These are phyloP conservation scores for Metschnikowia amazonensis DNA, from an alignment of 805 yeast genomes.

Conservation along the genomic window DNA sequence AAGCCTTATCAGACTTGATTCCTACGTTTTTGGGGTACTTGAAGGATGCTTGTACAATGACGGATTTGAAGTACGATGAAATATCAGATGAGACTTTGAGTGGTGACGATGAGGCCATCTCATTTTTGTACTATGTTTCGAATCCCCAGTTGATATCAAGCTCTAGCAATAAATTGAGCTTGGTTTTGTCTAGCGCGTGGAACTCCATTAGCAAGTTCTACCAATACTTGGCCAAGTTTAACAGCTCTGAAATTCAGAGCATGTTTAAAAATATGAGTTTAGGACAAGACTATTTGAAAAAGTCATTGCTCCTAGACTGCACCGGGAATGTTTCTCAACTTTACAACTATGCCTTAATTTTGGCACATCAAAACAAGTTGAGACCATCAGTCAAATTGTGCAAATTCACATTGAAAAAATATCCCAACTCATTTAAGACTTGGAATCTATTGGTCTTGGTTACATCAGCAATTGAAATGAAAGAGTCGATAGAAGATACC, in stretches of 20 bases:
- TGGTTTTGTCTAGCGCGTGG: constrained; percentile 36
- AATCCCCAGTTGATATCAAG: constrained; percentile 29
- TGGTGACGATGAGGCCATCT: constrained; percentile 19
- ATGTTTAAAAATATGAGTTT: constrained; percentile 14
- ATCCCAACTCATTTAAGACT: constrained; percentile 54
- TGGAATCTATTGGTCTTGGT: constrained; percentile 67
- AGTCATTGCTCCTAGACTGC: constrained; percentile 34
- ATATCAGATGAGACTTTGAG: constrained; percentile 8
- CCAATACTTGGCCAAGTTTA: constrained; percentile 27
- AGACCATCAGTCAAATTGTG: constrained; percentile 43
- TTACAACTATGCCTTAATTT: constrained; percentile 44
- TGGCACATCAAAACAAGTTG: constrained; percentile 43
- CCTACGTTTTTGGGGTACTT: constrained; percentile 25
- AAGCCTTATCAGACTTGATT: constrained; percentile 17
- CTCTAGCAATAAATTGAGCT: background rate
- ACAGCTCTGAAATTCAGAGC: constrained; percentile 20
- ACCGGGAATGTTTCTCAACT: constrained; percentile 29
- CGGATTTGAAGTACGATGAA: constrained; percentile 30
- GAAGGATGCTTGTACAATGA: constrained; percentile 18
- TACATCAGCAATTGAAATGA: constrained; percentile 58
- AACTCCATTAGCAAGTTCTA: constrained; percentile 31
- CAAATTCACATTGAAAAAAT: constrained; percentile 46
- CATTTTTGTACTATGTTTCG: constrained; percentile 35
- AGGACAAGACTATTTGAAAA: constrained; percentile 25
- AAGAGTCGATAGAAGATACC: constrained; percentile 19